Percentiles rank a stretch among this genome's conserved stretches.
Conservation (phyloP, 164 flowering plant genomes). For the Malania oleifera region DNA sequence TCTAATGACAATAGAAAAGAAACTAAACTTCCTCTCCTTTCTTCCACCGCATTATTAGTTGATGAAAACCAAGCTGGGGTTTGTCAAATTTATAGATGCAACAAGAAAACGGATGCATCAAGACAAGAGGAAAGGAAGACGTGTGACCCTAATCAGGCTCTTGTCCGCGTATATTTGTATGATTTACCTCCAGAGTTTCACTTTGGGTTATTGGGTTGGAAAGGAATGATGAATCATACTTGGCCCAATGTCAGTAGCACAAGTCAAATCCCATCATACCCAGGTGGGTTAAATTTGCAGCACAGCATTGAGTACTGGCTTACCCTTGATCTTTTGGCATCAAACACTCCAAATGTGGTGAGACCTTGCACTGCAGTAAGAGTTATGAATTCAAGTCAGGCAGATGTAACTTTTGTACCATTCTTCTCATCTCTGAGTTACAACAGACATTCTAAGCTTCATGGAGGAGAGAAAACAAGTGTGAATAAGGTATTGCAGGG, state of each 20-base stretch:
- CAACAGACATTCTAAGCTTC: conserved; percentile 61
- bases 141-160: conserved; percentile 36
- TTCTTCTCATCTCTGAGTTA: conserved; percentile 89
- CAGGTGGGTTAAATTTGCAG: conserved; percentile 88
- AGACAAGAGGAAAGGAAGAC: conserved; percentile 11
- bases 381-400: conserved; percentile 63
- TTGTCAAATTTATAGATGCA: conserved; percentile 12
- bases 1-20: conserved; percentile 16
- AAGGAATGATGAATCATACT: conserved; percentile 28
- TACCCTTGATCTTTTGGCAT: conserved; percentile 78
- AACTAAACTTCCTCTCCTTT: conserved; percentile 7
- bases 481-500: conserved; percentile 56
- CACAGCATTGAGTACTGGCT: conserved; percentile 94
- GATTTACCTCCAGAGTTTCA: conserved; percentile 86
- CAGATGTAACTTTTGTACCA: conserved; percentile 81
- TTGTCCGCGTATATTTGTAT: conserved; percentile 68
- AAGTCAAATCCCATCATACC: conserved; percentile 49
- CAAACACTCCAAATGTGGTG: conserved; percentile 27
- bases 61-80: background rate
- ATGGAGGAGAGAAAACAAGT: conserved; percentile 41
- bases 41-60: conserved; percentile 14
- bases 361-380: conserved; percentile 71
- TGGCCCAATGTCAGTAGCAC: conserved; percentile 64
- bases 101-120: conserved; percentile 7
- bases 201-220: conserved; percentile 79